phyloP scores from a whole-genome alignment of 2,329 filamentous ascomycete species.

The Exophiala sideris region DNA sequence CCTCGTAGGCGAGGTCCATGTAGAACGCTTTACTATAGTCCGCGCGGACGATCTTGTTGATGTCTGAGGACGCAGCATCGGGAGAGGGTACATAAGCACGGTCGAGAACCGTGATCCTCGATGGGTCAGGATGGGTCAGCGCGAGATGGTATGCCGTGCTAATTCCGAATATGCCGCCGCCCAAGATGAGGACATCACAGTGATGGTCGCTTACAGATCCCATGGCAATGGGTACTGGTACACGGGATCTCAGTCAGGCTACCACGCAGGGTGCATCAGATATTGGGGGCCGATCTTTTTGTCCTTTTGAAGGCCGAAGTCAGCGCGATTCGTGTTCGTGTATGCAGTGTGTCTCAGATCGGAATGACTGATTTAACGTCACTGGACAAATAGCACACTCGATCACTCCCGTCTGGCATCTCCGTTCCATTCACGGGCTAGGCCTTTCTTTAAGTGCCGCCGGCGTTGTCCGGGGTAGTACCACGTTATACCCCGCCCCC shows the following conservation, averaged over 20 bases:
- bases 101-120: conserved; percentile 57
- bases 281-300: too few species aligned
- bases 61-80: conserved; percentile 65
- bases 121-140: conserved; percentile 31
- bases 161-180: conserved; percentile 63
- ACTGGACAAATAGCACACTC: too few species aligned
- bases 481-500: too few species aligned
- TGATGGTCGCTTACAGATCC: not conserved
- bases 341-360: too few species aligned
- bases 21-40: conserved; percentile 66
- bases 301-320: too few species aligned
- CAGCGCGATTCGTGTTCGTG: too few species aligned
- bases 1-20: conserved; percentile 62
- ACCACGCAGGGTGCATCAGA: too few species aligned
- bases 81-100: conserved; percentile 50
- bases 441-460: too few species aligned
- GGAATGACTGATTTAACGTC: too few species aligned
- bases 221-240: not conserved
- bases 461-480: too few species aligned
- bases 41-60: conserved; percentile 69
- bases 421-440: too few species aligned
- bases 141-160: conserved; percentile 64
- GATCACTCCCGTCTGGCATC: too few species aligned
- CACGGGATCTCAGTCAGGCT: not conserved
- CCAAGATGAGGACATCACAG: conserved; percentile 51